phyloP scores from a whole-genome alignment of 2,329 filamentous ascomycete genomes.

The Claviceps quebecensis region DNA sequence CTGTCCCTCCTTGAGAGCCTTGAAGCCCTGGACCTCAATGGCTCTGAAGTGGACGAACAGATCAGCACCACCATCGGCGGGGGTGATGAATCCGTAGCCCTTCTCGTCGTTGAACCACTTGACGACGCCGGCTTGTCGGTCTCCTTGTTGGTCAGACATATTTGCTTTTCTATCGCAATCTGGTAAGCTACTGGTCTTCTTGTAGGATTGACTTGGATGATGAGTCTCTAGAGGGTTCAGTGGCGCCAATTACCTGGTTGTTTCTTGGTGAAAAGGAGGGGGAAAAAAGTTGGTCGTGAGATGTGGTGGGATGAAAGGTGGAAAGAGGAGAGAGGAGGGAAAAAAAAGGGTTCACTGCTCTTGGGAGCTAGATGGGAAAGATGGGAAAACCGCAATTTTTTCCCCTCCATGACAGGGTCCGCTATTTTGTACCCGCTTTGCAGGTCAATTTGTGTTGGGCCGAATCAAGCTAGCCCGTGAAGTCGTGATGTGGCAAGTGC shows the following conservation, averaged over 20 bases:
- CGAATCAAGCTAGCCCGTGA: background rate
- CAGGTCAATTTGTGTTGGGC: background rate
- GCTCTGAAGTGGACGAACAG: constrained; percentile 10
- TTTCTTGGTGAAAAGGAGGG: background rate
- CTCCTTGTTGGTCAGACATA: constrained; percentile 8
- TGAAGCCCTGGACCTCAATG: constrained; percentile 9
- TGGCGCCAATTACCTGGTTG: background rate
- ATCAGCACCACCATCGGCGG: constrained; percentile 3
- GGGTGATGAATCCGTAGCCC: constrained; percentile 10
- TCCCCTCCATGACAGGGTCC: background rate
- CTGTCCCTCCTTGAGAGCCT: constrained; percentile 10
- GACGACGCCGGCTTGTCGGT: constrained; percentile 7
- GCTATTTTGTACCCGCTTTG: constrained; percentile 2
- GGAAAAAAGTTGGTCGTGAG: background rate
- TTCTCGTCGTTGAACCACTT: constrained; percentile 12
- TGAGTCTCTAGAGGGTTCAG: background rate
- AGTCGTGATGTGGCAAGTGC: constrained; percentile 4
- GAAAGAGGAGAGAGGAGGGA: background rate
- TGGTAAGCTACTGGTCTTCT: background rate
- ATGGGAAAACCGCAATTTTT: background rate
- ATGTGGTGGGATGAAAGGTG: background rate
- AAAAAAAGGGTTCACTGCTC: background rate
- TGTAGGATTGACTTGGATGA: too few species aligned
- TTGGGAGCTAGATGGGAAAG: background rate
- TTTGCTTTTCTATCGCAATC: constrained; percentile 1